These are phyloP conservation scores for Cryptococcus amylolentus DNA, from an alignment of 1,284 basidiomycete species.

Conservation along the genomic window DNA sequence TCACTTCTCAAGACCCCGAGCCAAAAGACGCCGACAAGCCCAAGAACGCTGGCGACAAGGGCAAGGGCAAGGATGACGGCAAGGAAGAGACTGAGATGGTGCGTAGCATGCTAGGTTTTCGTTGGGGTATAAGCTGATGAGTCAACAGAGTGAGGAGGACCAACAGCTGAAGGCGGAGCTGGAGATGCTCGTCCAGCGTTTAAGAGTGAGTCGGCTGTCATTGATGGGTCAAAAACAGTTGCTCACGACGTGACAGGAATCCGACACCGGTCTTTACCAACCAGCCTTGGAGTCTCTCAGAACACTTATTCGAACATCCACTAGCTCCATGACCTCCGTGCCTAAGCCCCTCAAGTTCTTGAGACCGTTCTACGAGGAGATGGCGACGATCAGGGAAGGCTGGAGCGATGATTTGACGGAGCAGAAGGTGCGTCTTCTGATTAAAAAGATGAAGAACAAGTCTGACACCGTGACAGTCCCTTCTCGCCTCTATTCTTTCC, in stretches of 20 bases:
- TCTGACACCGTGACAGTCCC: conserved; percentile 56
- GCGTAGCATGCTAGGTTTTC: conserved; percentile 38
- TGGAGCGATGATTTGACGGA: conserved; percentile 65
- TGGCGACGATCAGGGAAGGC: conserved; percentile 74
- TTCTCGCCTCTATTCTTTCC: conserved; percentile 97
- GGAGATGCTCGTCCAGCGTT: conserved; percentile 93
- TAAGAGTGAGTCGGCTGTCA: conserved; percentile 63
- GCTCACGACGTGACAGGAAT: conserved; percentile 60
- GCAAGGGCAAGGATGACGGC: conserved; percentile 40
- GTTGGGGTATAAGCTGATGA: background rate
- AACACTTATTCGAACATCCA: conserved; percentile 91
- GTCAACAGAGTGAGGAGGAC: conserved; percentile 83
- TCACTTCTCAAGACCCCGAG: conserved; percentile 51
- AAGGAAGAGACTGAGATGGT: conserved; percentile 75
- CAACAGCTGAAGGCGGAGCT: conserved; percentile 89
- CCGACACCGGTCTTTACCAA: conserved; percentile 75
- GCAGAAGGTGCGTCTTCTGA: conserved; percentile 60
- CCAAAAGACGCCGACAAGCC: conserved; percentile 51
- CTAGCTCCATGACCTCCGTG: conserved; percentile 99
- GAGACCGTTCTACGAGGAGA: conserved; percentile 85
- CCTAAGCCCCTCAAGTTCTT: conserved; percentile 99
- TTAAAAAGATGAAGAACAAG: too few species aligned
- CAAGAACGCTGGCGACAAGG: conserved; percentile 48
- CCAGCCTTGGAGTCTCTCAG: conserved; percentile 92
- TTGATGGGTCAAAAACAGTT: conserved; percentile 5